These are phyloP conservation scores for Striga hermonthica DNA, from an alignment of 305 asterid species.

Conservation along the genomic window DNA sequence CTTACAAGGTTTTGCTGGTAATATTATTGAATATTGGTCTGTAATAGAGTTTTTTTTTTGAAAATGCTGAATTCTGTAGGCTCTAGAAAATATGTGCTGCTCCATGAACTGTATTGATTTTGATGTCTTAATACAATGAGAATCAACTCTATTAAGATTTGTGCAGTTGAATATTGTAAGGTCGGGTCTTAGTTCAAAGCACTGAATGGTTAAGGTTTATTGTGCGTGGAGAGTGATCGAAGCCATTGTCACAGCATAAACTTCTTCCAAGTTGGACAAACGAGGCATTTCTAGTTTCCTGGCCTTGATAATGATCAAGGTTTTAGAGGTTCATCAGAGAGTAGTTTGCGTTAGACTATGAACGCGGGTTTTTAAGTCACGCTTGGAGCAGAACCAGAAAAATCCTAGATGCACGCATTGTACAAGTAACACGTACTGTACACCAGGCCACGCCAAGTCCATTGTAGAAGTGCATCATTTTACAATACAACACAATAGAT, in stretches of 20 bases:
- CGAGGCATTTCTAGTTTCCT: not conserved
- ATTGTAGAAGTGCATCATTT: not conserved
- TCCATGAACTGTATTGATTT: no score
- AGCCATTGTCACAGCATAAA: not conserved
- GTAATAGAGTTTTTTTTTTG: not conserved
- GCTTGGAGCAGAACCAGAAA: no score
- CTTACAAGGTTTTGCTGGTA: not conserved
- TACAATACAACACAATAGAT: not conserved
- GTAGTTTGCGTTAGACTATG: no score
- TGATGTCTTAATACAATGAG: no score
- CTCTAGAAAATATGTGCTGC: not conserved
- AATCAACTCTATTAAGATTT: no score
- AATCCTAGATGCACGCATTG: no score
- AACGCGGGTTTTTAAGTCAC: no score
- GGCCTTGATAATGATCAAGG: no score
- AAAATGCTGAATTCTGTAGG: not conserved
- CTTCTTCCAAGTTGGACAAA: not conserved
- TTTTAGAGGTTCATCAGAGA: no score
- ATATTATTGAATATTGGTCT: no score
- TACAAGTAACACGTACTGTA: no score
- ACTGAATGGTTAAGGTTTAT: not conserved
- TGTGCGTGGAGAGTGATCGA: not conserved
- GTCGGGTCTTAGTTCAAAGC: not conserved
- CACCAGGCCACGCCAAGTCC: not conserved
- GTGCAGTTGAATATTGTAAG: no score